Conservation (phyloP, 2,329 filamentous ascomycete species). For the Epichloe hybrida region DNA sequence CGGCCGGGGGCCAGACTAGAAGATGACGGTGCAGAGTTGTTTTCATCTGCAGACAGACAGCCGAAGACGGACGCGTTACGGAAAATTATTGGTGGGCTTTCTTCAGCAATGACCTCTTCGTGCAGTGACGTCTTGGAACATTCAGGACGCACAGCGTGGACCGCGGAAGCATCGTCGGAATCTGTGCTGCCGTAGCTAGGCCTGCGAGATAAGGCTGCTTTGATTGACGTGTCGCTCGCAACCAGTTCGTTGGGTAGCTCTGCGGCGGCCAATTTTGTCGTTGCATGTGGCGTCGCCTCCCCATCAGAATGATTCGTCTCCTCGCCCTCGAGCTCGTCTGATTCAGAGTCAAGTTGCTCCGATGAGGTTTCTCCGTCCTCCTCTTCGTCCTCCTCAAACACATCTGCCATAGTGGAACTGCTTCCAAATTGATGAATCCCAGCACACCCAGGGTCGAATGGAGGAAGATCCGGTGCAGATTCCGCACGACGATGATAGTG, state of each 20-base stretch:
- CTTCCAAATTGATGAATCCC: slow-evolving; percentile 49
- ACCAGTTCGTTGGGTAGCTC: neutral
- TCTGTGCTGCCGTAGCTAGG: slow-evolving; percentile 34
- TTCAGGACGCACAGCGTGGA: slow-evolving; percentile 28
- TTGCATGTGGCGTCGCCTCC: slow-evolving; percentile 21
- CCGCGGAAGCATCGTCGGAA: slow-evolving; percentile 14
- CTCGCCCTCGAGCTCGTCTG: neutral
- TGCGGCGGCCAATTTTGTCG: slow-evolving; percentile 2
- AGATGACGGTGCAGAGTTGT: slow-evolving; percentile 31
- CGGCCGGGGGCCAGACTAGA: slow-evolving; percentile 26
- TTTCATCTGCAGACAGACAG: slow-evolving; percentile 18
- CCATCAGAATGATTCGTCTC: slow-evolving; percentile 31
- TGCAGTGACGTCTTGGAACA: slow-evolving; percentile 36
- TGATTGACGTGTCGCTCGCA: slow-evolving; percentile 6
- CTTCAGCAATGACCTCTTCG: slow-evolving; percentile 37
- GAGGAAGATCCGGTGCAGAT: slow-evolving; percentile 65
- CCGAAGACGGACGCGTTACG: slow-evolving; percentile 24
- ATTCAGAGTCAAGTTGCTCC: neutral
- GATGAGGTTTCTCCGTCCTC: slow-evolving; percentile 43
- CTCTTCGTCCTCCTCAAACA: slow-evolving; percentile 76
- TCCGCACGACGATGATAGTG: slow-evolving; percentile 68
- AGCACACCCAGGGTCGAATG: slow-evolving; percentile 52
- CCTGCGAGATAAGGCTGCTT: slow-evolving; percentile 20
- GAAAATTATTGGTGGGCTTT: slow-evolving; percentile 26
- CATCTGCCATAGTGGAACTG: slow-evolving; percentile 67